These are phyloP conservation scores for Ceratocystis eucalypticola DNA, from an alignment of 2,329 filamentous ascomycete genomes.

Conservation along the genomic window DNA sequence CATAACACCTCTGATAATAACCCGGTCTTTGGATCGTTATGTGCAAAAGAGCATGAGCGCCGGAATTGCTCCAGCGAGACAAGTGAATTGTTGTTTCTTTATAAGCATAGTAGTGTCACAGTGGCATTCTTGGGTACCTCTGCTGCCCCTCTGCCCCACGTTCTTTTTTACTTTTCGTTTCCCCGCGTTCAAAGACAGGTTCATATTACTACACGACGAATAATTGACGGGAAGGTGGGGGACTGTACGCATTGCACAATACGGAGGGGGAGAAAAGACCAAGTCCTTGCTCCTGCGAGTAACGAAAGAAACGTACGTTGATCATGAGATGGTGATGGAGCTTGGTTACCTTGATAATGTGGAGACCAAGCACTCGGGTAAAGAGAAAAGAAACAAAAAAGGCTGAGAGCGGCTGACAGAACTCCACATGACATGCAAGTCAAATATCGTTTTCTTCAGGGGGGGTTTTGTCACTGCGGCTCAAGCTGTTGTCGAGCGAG, in stretches of 20 bases:
- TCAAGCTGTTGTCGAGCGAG: neutral
- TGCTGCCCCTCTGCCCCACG: neutral
- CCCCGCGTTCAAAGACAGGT: neutral
- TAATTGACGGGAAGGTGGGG: neutral
- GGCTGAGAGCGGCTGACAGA: neutral
- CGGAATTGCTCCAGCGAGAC: too few relatives aligned
- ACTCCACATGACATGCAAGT: neutral
- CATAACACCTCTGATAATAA: neutral
- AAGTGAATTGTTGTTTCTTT: too few relatives aligned
- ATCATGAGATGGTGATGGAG: conserved; percentile 10
- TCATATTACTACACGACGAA: neutral
- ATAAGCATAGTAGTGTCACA: neutral
- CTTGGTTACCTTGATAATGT: neutral
- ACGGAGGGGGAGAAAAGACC: neutral
- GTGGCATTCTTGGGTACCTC: neutral
- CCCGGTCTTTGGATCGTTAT: neutral
- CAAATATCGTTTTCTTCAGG: neutral
- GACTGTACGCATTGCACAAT: neutral
- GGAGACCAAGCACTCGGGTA: neutral
- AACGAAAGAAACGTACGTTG: conserved; percentile 15
- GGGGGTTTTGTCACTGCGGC: neutral
- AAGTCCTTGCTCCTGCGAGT: neutral
- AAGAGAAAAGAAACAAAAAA: neutral
- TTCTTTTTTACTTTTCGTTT: neutral
- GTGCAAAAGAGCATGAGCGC: too few relatives aligned